These are phyloP conservation scores for Trifolium pratense DNA, from an alignment of 306 rosid species.

Conservation along the genomic window DNA sequence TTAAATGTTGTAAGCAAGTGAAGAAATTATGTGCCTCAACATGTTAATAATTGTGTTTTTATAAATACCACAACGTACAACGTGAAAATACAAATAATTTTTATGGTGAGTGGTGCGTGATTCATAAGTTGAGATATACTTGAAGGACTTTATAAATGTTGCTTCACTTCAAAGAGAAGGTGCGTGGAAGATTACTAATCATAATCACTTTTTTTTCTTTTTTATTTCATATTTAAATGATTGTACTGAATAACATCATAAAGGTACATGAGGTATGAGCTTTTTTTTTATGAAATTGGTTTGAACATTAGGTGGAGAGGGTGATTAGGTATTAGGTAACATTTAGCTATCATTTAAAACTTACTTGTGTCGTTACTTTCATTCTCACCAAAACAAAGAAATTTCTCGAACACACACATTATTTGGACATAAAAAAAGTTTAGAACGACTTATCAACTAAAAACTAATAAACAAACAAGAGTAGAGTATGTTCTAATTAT, in stretches of 20 bases:
- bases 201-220: constrained; percentile 30
- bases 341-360: constrained; percentile 52
- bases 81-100: not conserved
- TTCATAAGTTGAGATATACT: constrained; percentile 17
- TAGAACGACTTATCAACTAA: constrained; percentile 30
- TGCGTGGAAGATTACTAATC: constrained; percentile 41
- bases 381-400: constrained; percentile 45
- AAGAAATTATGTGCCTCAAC: not conserved
- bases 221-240: constrained; percentile 21
- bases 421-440: constrained; percentile 29
- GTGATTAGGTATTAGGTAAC: constrained; percentile 49
- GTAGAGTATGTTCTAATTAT: constrained; percentile 5
- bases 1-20: not conserved
- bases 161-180: constrained; percentile 77
- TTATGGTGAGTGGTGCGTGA: constrained; percentile 39
- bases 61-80: not conserved
- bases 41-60: not conserved
- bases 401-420: constrained; percentile 6
- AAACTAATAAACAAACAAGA: not conserved
- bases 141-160: constrained; percentile 39
- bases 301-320: constrained; percentile 49
- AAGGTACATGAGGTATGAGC: not conserved
- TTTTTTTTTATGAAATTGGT: constrained; percentile 1
- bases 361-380: constrained; percentile 40
- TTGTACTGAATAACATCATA: constrained; percentile 24